Conservation (phyloP, 495 filamentous ascomycete species). For the Trichocladium antarcticum region DNA sequence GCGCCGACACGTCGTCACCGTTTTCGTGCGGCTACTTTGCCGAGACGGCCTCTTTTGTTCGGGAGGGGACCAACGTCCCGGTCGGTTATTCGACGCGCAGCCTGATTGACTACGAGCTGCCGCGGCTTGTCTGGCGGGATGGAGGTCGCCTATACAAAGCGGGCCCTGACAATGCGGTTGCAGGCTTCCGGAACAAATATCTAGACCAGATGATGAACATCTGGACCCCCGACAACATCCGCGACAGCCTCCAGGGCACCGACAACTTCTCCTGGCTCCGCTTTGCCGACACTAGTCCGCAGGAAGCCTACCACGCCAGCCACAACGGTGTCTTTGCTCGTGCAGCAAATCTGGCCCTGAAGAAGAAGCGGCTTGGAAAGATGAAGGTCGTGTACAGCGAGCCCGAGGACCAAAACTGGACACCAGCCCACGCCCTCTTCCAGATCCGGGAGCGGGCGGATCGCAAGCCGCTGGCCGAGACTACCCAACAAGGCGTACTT, state of each 20-base stretch:
- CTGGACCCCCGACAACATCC: constrained; percentile 71
- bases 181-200: constrained; percentile 67
- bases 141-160: constrained; percentile 66
- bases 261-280: constrained; percentile 82
- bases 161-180: constrained; percentile 58
- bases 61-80: constrained; percentile 69
- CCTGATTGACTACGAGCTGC: constrained; percentile 71
- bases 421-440: constrained; percentile 65
- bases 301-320: constrained; percentile 57
- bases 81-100: constrained; percentile 82
- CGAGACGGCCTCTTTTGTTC: constrained; percentile 86
- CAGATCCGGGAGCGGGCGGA: constrained; percentile 64
- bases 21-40: constrained; percentile 75
- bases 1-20: constrained; percentile 81
- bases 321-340: constrained; percentile 46
- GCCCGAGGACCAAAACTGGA: constrained; percentile 45
- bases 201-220: constrained; percentile 75
- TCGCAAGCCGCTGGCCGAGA: constrained; percentile 51
- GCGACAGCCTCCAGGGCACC: constrained; percentile 41
- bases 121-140: constrained; percentile 64
- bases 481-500: constrained; percentile 65
- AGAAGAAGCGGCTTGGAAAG: constrained; percentile 40
- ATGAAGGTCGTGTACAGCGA: constrained; percentile 38
- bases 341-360: constrained; percentile 44
- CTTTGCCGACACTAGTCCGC: constrained; percentile 66